Percentiles rank a stretch among this genome's conserved stretches.
Conservation (phyloP, 768 basidiomycete species). For the Boletales sp. region DNA sequence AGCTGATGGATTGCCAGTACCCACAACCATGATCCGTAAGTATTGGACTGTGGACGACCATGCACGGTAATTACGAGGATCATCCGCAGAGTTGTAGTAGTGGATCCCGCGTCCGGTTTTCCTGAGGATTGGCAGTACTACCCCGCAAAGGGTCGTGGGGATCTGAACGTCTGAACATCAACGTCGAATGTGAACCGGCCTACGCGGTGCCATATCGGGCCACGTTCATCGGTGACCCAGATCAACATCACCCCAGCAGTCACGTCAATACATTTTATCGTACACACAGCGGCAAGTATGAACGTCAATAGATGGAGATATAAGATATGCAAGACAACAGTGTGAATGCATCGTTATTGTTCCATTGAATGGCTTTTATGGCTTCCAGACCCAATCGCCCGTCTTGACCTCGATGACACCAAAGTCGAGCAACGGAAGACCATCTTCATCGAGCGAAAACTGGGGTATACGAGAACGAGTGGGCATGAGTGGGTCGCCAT, state of each 20-base stretch:
- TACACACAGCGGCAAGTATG: background rate
- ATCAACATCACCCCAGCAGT: background rate
- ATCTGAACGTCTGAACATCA: no score
- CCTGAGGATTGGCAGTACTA: no score
- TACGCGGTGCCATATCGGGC: no score
- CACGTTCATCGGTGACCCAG: background rate
- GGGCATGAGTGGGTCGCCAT: slow-evolving; percentile 3
- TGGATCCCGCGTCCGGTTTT: no score
- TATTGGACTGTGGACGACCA: no score
- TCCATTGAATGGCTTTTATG: background rate
- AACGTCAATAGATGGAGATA: slow-evolving; percentile 2
- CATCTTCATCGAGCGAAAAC: background rate
- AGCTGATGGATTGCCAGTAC: no score
- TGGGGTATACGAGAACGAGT: background rate
- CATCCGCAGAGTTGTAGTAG: no score
- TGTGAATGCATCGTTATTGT: background rate
- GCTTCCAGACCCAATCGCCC: slow-evolving; percentile 3
- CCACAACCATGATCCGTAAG: no score
- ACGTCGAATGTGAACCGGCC: no score
- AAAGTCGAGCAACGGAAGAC: slow-evolving; percentile 14
- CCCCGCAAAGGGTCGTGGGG: no score
- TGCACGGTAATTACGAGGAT: no score
- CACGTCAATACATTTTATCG: no score
- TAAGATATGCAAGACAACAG: background rate
- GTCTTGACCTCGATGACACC: slow-evolving; percentile 8